Percentiles rank a stretch among this genome's conserved stretches.
Evolutionary conservation across 169 alveolate genomes (phyloP).

Genomic region (Eimeria falciformis): DNA sequence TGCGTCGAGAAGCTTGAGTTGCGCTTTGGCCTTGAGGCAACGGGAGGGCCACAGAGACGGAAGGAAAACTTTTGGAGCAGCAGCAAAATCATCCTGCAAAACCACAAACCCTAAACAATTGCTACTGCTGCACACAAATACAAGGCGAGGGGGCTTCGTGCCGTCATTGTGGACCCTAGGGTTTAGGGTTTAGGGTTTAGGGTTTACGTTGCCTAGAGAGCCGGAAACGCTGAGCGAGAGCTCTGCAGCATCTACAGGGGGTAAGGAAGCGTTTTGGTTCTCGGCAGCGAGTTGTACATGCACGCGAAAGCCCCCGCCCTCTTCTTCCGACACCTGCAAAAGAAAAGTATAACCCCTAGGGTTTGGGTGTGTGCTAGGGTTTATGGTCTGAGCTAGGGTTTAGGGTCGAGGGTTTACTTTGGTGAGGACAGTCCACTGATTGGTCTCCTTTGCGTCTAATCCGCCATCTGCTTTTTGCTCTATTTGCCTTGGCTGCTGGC

Average conservation of each 20-base stretch:
- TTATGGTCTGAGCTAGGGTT: neutral
- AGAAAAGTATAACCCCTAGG: neutral
- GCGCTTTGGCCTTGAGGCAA: neutral
- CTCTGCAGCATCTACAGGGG: neutral
- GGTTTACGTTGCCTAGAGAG: neutral
- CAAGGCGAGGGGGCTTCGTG: too few relatives aligned
- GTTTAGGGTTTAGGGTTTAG: constrained; percentile 16
- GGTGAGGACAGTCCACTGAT: neutral
- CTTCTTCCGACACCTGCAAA: neutral
- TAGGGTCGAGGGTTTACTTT: constrained; percentile 11
- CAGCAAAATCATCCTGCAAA: too few relatives aligned
- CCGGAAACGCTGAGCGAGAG: neutral
- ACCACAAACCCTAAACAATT: neutral
- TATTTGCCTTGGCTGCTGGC: too few relatives aligned
- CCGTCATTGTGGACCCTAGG: neutral
- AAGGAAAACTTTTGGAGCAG: too few relatives aligned
- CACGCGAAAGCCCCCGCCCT: neutral
- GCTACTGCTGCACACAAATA: too few relatives aligned
- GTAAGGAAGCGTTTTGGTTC: neutral
- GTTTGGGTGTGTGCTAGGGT: neutral
- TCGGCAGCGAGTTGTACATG: neutral
- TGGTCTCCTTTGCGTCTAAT: neutral
- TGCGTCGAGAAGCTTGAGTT: neutral
- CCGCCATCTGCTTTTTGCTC: neutral
- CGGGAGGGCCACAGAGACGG: neutral